Base-by-base conservation (phyloP, 2,329 filamentous ascomycete genomes). In the Spiromastix sp. region DNA sequence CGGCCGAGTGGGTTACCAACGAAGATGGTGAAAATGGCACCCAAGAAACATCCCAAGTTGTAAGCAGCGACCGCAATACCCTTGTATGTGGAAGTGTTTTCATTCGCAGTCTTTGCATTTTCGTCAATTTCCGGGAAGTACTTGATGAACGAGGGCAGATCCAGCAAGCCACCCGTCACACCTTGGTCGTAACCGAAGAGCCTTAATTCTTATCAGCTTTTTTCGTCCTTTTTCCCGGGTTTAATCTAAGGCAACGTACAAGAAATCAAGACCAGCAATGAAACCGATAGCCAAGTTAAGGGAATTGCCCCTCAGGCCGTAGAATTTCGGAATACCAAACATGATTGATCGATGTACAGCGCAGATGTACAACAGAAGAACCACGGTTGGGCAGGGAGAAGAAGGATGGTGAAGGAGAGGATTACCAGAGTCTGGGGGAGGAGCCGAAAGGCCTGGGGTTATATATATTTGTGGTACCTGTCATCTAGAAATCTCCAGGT, bases 81-180 rank as follows among this genome's bases (percentile, higher is more conserved):
- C 44, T 28, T 52, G 50, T 10, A 48, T 13, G 34, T 32, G 4
- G 43, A 27, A 12, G 27, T 26, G 13, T 11, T 19, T n/a, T n/a
- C n/a, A n/a, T n/a, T n/a, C 4, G 17, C 29, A 19, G 34, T 20
- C 22, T n/a, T 34, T 36, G 4, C 21, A 6, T 13, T 13, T 7
- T 34, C 17, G 12, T 27, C 12, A 42, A 67, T 62, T 8, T 56
- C 45, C 2, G 63, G 61, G 43, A 67, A 66, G 31, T 55, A 54
- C 27, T 51, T 56, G 28, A 52, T 48, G 44, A 67, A 67, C 0
- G 57, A 60, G 1, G 52, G 36, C 4, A 66, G 50, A 5, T 58
- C 61, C 33, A 67, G 49, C 3, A 67, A 53, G 35, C 63, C 63
- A 30, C 63, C 63, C 18, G 61, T 60, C 4, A 66, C 61, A 52